Conservation (phyloP, 805 yeast species). For the Starmera dryadoides region DNA sequence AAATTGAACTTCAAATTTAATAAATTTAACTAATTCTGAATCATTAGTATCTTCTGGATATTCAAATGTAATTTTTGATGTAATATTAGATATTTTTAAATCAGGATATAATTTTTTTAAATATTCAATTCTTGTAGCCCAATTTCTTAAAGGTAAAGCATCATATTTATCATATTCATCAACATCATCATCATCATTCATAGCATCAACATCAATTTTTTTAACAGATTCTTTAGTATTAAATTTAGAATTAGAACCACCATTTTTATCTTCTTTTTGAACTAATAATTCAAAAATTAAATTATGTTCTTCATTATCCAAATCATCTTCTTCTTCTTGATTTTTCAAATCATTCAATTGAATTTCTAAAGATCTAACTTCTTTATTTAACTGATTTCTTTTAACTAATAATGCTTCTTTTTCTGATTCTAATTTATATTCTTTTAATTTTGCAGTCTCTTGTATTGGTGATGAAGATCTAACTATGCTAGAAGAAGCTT, state of each 20-base stretch:
- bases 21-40: slow-evolving; percentile 11
- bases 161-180: slow-evolving; percentile 3
- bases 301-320: slow-evolving; percentile 8
- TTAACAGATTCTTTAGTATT: not conserved
- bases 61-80: slow-evolving; percentile 11
- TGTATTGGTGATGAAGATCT: slow-evolving; percentile 13
- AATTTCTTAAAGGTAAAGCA: slow-evolving; percentile 14
- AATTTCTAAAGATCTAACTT: slow-evolving; percentile 12
- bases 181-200: slow-evolving; percentile 6
- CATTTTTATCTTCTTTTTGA: not conserved
- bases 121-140: slow-evolving; percentile 16
- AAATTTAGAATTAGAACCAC: too few species aligned
- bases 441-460: slow-evolving; percentile 5
- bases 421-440: slow-evolving; percentile 6
- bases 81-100: slow-evolving; percentile 6
- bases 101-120: slow-evolving; percentile 17
- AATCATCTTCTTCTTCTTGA: slow-evolving; percentile 4
- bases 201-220: slow-evolving; percentile 3
- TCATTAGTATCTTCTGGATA: not conserved
- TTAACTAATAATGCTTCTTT: slow-evolving; percentile 4
- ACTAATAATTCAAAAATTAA: slow-evolving; percentile 5
- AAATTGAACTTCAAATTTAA: slow-evolving; percentile 10
- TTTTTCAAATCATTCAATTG: slow-evolving; percentile 14
- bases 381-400: slow-evolving; percentile 8
- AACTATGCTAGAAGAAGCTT: not conserved